These are phyloP conservation scores for Talaromyces sp. DNA, from an alignment of 2,329 filamentous ascomycete species.

Conservation along the genomic window DNA sequence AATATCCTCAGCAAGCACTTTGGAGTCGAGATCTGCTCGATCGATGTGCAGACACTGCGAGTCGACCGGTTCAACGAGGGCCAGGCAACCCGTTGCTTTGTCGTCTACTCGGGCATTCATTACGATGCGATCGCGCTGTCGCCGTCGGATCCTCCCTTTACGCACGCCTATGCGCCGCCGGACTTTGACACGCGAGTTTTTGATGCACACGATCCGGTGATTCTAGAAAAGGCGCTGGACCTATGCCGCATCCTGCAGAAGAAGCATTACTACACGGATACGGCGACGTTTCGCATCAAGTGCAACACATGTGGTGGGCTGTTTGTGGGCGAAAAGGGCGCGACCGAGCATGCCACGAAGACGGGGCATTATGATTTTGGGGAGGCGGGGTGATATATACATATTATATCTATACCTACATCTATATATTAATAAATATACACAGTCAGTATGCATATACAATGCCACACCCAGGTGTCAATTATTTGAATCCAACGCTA, in stretches of 20 bases:
- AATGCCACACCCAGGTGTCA: too few relatives aligned
- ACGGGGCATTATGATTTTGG: constrained; percentile 48
- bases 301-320: constrained; percentile 59
- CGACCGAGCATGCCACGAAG: constrained; percentile 40
- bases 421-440: background rate
- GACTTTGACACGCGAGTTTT: constrained; percentile 79
- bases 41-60: constrained; percentile 67
- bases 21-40: constrained; percentile 75
- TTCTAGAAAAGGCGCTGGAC: constrained; percentile 57
- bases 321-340: constrained; percentile 43
- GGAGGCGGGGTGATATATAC: constrained; percentile 32
- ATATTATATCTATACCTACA: background rate
- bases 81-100: constrained; percentile 62
- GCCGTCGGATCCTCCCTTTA: constrained; percentile 54
- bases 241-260: constrained; percentile 63
- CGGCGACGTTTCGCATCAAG: constrained; percentile 68
- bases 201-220: constrained; percentile 50
- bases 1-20: constrained; percentile 81
- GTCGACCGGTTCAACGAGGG: constrained; percentile 77
- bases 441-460: background rate
- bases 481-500: too few relatives aligned
- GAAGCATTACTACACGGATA: constrained; percentile 84
- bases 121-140: constrained; percentile 85
- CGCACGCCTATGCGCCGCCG: constrained; percentile 55
- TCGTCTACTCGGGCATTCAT: constrained; percentile 89